phyloP scores from a whole-genome alignment of 768 basidiomycete genomes.

The Boletus tomentosulus region DNA sequence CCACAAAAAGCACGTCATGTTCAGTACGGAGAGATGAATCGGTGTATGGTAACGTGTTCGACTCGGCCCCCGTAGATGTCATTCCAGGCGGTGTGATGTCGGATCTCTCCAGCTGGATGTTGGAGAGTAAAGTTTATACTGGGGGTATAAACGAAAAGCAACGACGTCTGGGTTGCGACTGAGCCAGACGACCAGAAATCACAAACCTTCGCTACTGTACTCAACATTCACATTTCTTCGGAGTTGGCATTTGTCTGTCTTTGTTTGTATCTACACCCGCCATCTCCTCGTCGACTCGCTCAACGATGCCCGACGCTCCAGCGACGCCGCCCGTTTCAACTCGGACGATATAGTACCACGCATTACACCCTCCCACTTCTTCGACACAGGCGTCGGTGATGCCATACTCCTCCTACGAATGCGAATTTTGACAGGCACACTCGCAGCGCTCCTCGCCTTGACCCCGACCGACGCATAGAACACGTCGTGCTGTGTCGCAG shows the following conservation, averaged over 20 bases:
- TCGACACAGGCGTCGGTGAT: slow-evolving; percentile 20
- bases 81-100: no score
- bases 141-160: no score
- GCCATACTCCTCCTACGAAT: slow-evolving; percentile 13
- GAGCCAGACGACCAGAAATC: no score
- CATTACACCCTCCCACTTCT: slow-evolving; percentile 1
- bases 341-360: slow-evolving; percentile 29
- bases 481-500: slow-evolving; percentile 23
- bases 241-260: slow-evolving; percentile 5
- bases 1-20: no score
- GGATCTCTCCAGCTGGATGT: no score
- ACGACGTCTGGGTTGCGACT: no score
- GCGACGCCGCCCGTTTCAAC: slow-evolving; percentile 25
- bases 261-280: slow-evolving; percentile 21
- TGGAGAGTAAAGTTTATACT: no score
- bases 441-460: neutral
- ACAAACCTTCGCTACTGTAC: no score
- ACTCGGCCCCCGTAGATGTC: no score
- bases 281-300: slow-evolving; percentile 8
- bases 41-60: no score
- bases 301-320: slow-evolving; percentile 25
- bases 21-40: no score
- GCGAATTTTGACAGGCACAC: slow-evolving; percentile 7
- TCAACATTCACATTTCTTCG: no score
- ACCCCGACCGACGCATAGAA: slow-evolving; percentile 23